phyloP scores from a whole-genome alignment of 2,329 filamentous ascomycete genomes.

The Phoma sp. region DNA sequence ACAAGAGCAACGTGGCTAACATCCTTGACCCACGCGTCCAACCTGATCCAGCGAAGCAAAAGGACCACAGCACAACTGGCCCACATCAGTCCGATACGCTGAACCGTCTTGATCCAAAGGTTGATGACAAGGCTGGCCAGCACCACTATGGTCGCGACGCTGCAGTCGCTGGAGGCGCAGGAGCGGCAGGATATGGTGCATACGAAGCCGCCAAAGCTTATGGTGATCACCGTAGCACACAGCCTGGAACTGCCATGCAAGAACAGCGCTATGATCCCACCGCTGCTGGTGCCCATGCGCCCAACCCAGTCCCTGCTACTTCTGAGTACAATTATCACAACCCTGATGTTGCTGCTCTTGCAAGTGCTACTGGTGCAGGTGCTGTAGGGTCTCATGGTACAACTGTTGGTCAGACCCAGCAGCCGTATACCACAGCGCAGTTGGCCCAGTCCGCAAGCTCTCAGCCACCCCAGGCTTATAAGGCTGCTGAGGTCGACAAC shows the following conservation, averaged over 20 bases:
- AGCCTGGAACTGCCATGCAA: constrained; percentile 35
- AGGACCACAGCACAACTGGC: constrained; percentile 32
- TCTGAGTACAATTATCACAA: constrained; percentile 27
- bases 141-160: constrained; percentile 36
- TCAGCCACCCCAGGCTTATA: constrained; percentile 8
- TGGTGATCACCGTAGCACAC: constrained; percentile 38
- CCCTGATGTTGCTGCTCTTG: constrained; percentile 11
- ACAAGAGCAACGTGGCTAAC: constrained; percentile 42
- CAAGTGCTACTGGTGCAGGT: constrained; percentile 2
- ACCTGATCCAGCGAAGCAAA: constrained; percentile 39
- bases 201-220: constrained; percentile 42
- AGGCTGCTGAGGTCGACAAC: constrained; percentile 4
- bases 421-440: constrained; percentile 10
- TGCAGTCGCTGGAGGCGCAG: constrained; percentile 39
- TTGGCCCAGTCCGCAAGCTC: constrained; percentile 7
- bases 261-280: constrained; percentile 41
- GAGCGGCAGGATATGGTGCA: constrained; percentile 40
- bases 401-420: not conserved
- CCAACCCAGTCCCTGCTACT: constrained; percentile 26
- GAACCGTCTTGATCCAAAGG: constrained; percentile 36
- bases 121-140: constrained; percentile 25
- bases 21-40: constrained; percentile 40
- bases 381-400: not conserved
- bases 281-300: constrained; percentile 27
- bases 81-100: constrained; percentile 35